These are phyloP conservation scores for Hylodesmum podocarpum DNA, from an alignment of 306 rosid genomes.

Conservation along the genomic window DNA sequence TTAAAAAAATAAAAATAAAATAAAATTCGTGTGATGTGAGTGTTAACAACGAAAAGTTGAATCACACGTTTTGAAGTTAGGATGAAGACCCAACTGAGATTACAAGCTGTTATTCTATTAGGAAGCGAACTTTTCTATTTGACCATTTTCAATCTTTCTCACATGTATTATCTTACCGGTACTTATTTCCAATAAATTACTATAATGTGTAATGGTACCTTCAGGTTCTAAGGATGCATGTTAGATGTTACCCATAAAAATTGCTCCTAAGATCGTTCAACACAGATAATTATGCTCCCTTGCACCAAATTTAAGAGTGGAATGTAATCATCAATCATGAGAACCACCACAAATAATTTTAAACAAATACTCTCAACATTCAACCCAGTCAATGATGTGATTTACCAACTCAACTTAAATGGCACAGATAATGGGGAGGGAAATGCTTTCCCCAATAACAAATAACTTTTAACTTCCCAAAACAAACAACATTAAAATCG, in stretches of 20 bases:
- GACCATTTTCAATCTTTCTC: neutral
- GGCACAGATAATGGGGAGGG: neutral
- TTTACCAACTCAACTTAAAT: neutral
- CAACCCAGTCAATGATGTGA: neutral
- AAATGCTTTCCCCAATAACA: neutral
- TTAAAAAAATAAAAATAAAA: too few species aligned
- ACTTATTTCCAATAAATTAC: neutral
- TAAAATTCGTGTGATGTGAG: too few species aligned
- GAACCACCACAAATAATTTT: neutral
- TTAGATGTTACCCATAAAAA: neutral
- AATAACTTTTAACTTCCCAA: neutral
- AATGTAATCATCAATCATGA: neutral
- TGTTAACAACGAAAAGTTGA: neutral
- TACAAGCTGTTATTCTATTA: neutral
- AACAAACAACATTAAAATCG: neutral
- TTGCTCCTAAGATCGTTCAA: neutral
- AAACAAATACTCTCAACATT: neutral
- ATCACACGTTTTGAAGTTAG: neutral
- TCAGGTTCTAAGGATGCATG: neutral
- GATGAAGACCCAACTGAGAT: neutral
- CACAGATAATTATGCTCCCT: neutral
- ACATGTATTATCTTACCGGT: neutral
- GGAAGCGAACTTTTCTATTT: neutral
- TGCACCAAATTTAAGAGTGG: neutral
- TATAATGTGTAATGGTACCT: neutral